Percentiles rank a stretch among this genome's conserved stretches.
phyloP scores from a whole-genome alignment of 1,284 basidiomycete genomes.

The Anthracocystis walkeri region DNA sequence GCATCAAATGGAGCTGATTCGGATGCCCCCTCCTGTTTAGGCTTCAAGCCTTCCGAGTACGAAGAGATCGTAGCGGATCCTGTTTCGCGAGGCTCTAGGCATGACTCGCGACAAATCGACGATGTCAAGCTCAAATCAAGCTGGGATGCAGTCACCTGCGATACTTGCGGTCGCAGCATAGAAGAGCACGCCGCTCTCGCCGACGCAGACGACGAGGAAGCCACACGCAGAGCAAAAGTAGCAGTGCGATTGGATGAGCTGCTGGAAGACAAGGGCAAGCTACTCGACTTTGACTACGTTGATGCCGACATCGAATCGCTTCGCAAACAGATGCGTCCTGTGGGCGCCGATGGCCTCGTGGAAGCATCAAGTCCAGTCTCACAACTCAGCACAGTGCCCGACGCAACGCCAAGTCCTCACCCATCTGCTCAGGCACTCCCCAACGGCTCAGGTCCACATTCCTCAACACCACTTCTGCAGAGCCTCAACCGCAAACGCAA shows the following conservation, averaged over 20 bases:
- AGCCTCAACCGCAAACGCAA: slow-evolving; percentile 50
- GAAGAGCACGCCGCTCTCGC: slow-evolving; percentile 76
- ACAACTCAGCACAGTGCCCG: slow-evolving; percentile 45
- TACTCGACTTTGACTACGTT: slow-evolving; percentile 82
- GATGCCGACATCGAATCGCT: slow-evolving; percentile 79
- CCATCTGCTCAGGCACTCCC: slow-evolving; percentile 31
- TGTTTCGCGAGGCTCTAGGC: slow-evolving; percentile 21
- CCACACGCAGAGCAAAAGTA: slow-evolving; percentile 77
- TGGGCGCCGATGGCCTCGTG: slow-evolving; percentile 44
- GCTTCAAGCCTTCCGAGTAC: slow-evolving; percentile 43
- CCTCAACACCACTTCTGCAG: slow-evolving; percentile 41
- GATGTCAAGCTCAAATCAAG: slow-evolving; percentile 25
- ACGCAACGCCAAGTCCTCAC: slow-evolving; percentile 48
- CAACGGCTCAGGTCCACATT: slow-evolving; percentile 34
- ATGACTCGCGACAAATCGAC: slow-evolving; percentile 27
- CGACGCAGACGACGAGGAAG: slow-evolving; percentile 68
- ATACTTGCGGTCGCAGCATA: slow-evolving; percentile 78
- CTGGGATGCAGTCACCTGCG: slow-evolving; percentile 42
- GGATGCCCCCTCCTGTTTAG: slow-evolving; percentile 18
- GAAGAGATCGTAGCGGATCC: slow-evolving; percentile 37
- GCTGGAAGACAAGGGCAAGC: slow-evolving; percentile 80
- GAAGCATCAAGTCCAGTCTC: slow-evolving; percentile 44
- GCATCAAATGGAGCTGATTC: slow-evolving; percentile 4
- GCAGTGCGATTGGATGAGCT: slow-evolving; percentile 86
- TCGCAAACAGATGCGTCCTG: slow-evolving; percentile 71